Evolutionary conservation across 1,284 basidiomycete species (phyloP).

Genomic region (Irpex sp.): DNA sequence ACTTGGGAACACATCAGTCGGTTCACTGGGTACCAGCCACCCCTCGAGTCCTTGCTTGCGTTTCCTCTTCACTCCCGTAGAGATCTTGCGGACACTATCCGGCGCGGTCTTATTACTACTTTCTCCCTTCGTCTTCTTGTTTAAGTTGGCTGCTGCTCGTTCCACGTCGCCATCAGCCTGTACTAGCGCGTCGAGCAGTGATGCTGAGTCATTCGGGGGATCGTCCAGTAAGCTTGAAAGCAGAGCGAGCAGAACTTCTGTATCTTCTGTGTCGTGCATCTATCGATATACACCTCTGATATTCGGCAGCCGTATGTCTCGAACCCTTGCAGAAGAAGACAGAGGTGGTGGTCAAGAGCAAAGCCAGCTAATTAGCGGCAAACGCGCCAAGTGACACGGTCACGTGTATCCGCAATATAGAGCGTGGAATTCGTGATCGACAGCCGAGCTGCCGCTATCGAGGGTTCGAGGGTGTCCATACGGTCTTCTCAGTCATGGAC

Average conservation of each 20-base stretch:
- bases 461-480: background rate
- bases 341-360: background rate
- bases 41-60: conserved; percentile 39
- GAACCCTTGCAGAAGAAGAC: background rate
- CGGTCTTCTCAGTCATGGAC: background rate
- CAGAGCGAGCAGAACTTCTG: conserved; percentile 62
- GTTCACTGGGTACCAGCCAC: conserved; percentile 40
- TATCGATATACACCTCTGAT: no score
- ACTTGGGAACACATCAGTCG: conserved; percentile 8
- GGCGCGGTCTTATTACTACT: background rate
- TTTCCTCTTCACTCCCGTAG: conserved; percentile 32
- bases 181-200: conserved; percentile 58
- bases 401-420: background rate
- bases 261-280: conserved; percentile 38
- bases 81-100: background rate
- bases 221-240: conserved; percentile 53
- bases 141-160: conserved; percentile 41
- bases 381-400: background rate
- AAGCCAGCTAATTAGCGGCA: background rate
- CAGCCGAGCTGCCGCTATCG: background rate
- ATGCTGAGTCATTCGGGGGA: conserved; percentile 29
- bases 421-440: background rate
- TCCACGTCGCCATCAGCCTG: conserved; percentile 55
- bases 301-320: background rate
- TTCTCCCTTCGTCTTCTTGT: background rate